Base-by-base conservation (phyloP, 306 rosid genomes). In the Prunus salicina region DNA sequence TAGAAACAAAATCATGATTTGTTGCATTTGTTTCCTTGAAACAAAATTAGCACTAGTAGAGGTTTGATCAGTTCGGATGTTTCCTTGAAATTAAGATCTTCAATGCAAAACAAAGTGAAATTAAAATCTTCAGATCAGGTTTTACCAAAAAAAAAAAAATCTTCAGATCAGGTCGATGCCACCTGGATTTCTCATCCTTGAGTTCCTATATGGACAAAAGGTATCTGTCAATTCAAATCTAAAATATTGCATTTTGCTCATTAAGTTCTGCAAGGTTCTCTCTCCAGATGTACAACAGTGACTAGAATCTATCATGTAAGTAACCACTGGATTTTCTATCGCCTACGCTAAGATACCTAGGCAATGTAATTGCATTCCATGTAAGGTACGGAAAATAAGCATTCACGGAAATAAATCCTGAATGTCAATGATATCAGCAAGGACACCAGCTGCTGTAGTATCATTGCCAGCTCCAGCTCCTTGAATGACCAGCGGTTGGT, bases 401-500 rank as follows among this genome's bases (percentile, higher is more conserved):
- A 32, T 81, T 87, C 77, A 89, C 24, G 84, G 86, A 87, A 91
- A 90, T 56, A 91, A 79, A 77, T 89, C 91, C 75, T 89, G 98
- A 78, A 94, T 69, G 81, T 91, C 98, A 64, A 94, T 69, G 11
- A 94, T 89, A 85, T 94, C 98, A 57, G 98, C 98, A 74, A 94
- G 97, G 49, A 94, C 98, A 65, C 98, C 98, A 3, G 93, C 90
- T 18, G 98, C 96, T 30, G 98, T 94, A 11, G 97, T 92, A 85
- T 92, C 98, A 34, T 91, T 92, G 69, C 98, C 98, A 53, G 98
- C 98, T 73, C 98, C 98, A 67, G 98, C 98, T 25, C 98, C 97
- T 87, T 91, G 98, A 85, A 94, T 89, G 64, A 94, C 96, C 71
- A 94, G 88, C 2, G 98, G 96, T 79, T 84, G 94, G 60, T 88